Base-by-base conservation (phyloP, 306 rosid species). In the Begonia fuchsioides region DNA sequence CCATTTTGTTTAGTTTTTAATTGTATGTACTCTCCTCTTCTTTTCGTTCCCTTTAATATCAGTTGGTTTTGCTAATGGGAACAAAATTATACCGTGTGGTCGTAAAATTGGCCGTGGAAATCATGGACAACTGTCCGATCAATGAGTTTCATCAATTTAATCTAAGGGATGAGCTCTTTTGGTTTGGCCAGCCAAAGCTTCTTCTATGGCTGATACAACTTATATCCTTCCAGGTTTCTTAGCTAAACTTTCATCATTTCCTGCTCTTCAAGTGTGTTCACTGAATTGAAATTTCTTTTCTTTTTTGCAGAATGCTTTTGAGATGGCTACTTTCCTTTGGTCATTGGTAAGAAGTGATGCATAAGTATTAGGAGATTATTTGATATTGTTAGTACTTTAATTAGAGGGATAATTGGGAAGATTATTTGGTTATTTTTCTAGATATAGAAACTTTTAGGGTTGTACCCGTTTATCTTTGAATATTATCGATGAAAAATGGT, bases 281-380 rank as follows among this genome's bases (percentile, higher is more conserved):
- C 39, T 26, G 19, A 15, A 18, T 38, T 56, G 35, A 41, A 38
- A n/a, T n/a, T n/a, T n/a, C n/a, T 18, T 55, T 62, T 41, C 39
- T 60, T 67, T 20, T 62, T 70, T 64, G 35, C 78, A 90, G 97
- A 90, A 90, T 63, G 94, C 98, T 26, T 82, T 90, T 57, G 98
- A 90, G 72, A 81, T 90, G 95, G 88, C 98, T 51, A 72, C 84
- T n/a, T n/a, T n/a, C 39, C 20, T 85, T 44, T 90, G 98, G 98
- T 84, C 98, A 63, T 46, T 90, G 72, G 95, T 90, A 77, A 84
- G 95, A 65, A 61, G 45, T 41, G n/a, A 3, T n/a, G n/a, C n/a
- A n/a, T n/a, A n/a, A n/a, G n/a, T n/a, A n/a, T n/a, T n/a, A n/a
- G n/a, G n/a, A n/a, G n/a, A n/a, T n/a, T n/a, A n/a, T n/a, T n/a